Percentiles rank a stretch among this genome's conserved stretches.
Evolutionary conservation across 805 yeast species (phyloP).

Genomic region (Yarrowia deformans): DNA sequence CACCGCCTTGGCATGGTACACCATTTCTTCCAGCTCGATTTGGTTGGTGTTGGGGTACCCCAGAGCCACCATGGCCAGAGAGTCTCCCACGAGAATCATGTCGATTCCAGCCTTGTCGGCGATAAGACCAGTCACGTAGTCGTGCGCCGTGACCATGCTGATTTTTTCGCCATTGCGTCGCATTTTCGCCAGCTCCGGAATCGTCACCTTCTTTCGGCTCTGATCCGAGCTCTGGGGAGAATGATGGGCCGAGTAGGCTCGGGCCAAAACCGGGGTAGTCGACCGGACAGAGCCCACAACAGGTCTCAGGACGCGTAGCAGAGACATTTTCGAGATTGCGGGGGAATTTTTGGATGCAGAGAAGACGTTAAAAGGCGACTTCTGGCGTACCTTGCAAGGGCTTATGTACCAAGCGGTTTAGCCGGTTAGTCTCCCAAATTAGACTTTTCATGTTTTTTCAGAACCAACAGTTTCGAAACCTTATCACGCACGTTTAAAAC

Average conservation of each 20-base stretch:
- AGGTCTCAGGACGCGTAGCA: constrained; percentile 2
- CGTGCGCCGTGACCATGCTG: constrained; percentile 85
- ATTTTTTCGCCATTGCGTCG: constrained; percentile 53
- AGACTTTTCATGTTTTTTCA: background rate
- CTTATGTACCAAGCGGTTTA: constrained; percentile 11
- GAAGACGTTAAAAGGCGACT: too few relatives aligned
- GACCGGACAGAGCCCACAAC: background rate
- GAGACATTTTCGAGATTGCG: constrained; percentile 8
- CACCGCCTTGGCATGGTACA: constrained; percentile 78
- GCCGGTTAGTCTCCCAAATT: background rate
- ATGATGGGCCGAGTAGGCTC: constrained; percentile 32
- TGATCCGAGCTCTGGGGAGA: constrained; percentile 32
- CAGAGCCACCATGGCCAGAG: constrained; percentile 87
- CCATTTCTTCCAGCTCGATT: constrained; percentile 75
- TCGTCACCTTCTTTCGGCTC: constrained; percentile 50
- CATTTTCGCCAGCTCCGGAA: constrained; percentile 53
- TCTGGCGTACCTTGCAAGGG: background rate
- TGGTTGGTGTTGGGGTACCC: constrained; percentile 76
- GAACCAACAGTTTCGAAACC: constrained; percentile 23
- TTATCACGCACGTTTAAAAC: background rate
- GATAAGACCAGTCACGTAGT: constrained; percentile 73
- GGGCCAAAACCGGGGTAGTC: background rate
- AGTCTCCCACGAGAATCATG: constrained; percentile 84
- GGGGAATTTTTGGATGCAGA: too few relatives aligned
- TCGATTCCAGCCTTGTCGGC: constrained; percentile 75